Evolutionary conservation across 768 basidiomycete genomes (phyloP), one percentile per base, ranked within the genome.

Genomic region (Kockovaella imperatae): DNA sequence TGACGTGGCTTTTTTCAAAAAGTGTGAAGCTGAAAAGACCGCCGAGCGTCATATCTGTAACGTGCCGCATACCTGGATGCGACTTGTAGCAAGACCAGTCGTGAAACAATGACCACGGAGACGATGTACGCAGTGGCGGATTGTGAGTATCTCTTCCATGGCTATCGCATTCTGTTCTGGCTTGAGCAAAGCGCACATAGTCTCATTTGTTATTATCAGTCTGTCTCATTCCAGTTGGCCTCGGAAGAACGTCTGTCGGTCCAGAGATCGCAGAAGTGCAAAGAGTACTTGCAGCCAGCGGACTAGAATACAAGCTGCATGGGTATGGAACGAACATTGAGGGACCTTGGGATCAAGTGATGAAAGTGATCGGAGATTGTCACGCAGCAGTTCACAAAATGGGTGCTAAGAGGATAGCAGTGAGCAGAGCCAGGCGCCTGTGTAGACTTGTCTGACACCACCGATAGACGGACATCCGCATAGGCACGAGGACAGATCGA

Each of bases 301-400:
- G 89, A 5, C 74, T 97, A 40, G 80, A 78, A 47, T 93, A 82
- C 72, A 83, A 85, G 75, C 87, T 84, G 36, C n/a, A 58, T 60
- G 87, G 87, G 4, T 95, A 91, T 62, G 90, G 90, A 18, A 95
- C 91, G 1, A 93, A 93, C 66, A 61, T 93, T 32, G 87, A 91
- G 71, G 89, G 90, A 4, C 83, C 86, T 0, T 96, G 87, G 88
- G 76, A 78, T 20, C 74, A 80, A 42, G 93, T 97, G 32, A 82
- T 79, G 49, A 76, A 83, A 57, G 57, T 55, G 23, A 25, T 97
- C 53, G 86, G 88, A 56, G 86, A 84, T 52, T 95, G 89, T 66
- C 93, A 97, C 40, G 54, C 45, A 11, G 68, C 72, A 13, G 69
- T 72, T 2, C 71, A 72, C 50, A 59, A 56, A 4, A 50, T 64